phyloP scores from a whole-genome alignment of 2,329 filamentous ascomycete species.

The Fragosphaeria purpurea region DNA sequence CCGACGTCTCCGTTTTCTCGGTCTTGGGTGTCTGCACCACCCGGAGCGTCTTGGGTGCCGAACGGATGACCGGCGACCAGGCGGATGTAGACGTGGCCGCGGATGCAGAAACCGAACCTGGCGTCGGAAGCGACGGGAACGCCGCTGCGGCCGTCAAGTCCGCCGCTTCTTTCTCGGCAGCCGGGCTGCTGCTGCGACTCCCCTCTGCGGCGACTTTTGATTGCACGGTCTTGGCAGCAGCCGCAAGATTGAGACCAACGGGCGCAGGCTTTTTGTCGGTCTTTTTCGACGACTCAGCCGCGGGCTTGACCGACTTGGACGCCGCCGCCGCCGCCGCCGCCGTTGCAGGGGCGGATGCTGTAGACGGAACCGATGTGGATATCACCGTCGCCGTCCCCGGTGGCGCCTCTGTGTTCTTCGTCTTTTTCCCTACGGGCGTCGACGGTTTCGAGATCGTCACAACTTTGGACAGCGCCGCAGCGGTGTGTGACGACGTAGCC shows the following conservation, averaged over 20 bases:
- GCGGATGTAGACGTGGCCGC: slow-evolving; percentile 32
- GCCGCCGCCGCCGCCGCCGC: slow-evolving; percentile 17
- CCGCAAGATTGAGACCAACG: slow-evolving; percentile 38
- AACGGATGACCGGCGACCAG: slow-evolving; percentile 41
- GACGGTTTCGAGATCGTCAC: slow-evolving; percentile 20
- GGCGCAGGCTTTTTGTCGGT: slow-evolving; percentile 29
- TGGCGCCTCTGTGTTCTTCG: slow-evolving; percentile 5
- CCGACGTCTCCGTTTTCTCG: slow-evolving; percentile 37
- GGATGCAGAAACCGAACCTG: slow-evolving; percentile 21
- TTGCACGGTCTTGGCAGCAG: slow-evolving; percentile 30
- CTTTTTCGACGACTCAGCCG: neutral
- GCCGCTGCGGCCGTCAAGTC: slow-evolving; percentile 28
- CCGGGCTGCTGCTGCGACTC: slow-evolving; percentile 8
- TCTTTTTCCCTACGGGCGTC: slow-evolving; percentile 26
- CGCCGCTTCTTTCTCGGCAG: slow-evolving; percentile 24
- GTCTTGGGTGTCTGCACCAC: slow-evolving; percentile 57
- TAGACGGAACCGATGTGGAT: no score
- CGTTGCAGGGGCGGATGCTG: neutral
- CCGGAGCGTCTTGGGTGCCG: slow-evolving; percentile 56
- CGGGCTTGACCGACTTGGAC: neutral
- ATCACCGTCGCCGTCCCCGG: no score
- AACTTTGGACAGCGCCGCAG: slow-evolving; percentile 15
- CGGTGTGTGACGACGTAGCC: slow-evolving; percentile 16
- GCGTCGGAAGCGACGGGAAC: slow-evolving; percentile 41
- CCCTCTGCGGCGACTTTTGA: slow-evolving; percentile 22